Percentiles rank a stretch among this genome's conserved stretches.
These are phyloP conservation scores for Gryganskiella cystojenkinii DNA, from an alignment of 192 early-diverging fungal species.

Conservation along the genomic window DNA sequence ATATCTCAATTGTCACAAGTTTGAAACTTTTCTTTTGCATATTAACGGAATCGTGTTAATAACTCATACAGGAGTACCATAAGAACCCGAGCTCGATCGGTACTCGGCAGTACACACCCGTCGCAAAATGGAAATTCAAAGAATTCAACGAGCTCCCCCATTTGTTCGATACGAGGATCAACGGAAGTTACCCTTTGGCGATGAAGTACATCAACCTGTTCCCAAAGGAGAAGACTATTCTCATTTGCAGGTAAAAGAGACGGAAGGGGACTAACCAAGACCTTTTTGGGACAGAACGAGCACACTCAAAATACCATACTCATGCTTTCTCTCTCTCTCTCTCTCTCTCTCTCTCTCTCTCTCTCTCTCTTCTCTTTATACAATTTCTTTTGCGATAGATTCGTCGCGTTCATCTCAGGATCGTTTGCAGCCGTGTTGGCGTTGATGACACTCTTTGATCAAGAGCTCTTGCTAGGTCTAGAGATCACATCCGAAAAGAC, in stretches of 20 bases:
- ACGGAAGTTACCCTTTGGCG: constrained; percentile 77
- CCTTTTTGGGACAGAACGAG: neutral
- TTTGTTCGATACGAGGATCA: constrained; percentile 81
- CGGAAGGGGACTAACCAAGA: neutral
- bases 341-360: no score
- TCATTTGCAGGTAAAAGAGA: constrained; percentile 84
- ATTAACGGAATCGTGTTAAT: no score
- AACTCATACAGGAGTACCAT: constrained; percentile 71
- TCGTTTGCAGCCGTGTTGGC: constrained; percentile 90
- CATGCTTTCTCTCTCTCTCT: no score
- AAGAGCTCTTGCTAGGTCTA: constrained; percentile 88
- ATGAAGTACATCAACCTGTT: constrained; percentile 91
- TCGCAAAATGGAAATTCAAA: constrained; percentile 93
- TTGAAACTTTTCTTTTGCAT: neutral
- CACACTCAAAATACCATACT: no score
- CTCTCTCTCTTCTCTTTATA: no score
- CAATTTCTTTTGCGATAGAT: no score
- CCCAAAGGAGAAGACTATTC: constrained; percentile 82
- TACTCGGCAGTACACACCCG: constrained; percentile 84
- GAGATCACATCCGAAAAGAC: constrained; percentile 91
- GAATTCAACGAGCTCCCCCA: constrained; percentile 99
- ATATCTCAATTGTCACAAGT: neutral
- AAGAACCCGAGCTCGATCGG: constrained; percentile 85
- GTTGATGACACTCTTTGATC: constrained; percentile 84
- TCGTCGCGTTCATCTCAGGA: constrained; percentile 91